A percentile compares a stretch with the other conserved stretches of the same genome.
Conservation (phyloP, 495 filamentous ascomycete genomes). For the Terfezia boudieri region DNA sequence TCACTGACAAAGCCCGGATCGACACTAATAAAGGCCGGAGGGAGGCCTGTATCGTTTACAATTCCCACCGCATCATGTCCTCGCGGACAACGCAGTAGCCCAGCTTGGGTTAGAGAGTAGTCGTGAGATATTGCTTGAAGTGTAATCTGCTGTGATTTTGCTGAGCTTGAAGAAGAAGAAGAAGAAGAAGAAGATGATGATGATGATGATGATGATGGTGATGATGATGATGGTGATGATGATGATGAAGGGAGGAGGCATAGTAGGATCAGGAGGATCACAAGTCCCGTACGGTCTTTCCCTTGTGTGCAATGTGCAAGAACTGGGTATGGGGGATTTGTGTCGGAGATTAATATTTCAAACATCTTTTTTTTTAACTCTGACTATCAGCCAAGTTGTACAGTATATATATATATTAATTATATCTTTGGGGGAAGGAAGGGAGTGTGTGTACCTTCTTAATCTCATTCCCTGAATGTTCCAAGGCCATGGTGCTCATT, state of each 20-base stretch:
- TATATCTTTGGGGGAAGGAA: too few species aligned
- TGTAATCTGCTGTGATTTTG: too few species aligned
- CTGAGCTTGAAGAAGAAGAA: too few species aligned
- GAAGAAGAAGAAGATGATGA: not conserved
- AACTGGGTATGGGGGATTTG: slow-evolving; percentile 28
- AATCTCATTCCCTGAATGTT: slow-evolving; percentile 40
- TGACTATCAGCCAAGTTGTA: not conserved
- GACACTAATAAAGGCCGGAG: not conserved
- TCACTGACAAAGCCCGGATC: not conserved
- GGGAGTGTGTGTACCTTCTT: slow-evolving; percentile 24
- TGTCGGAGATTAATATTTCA: slow-evolving; percentile 24
- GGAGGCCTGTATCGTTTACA: slow-evolving; percentile 5
- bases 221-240: too few species aligned
- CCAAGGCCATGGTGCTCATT: slow-evolving; percentile 40
- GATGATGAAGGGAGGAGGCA: slow-evolving; percentile 29
- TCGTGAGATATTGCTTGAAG: slow-evolving; percentile 36
- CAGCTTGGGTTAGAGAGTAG: slow-evolving; percentile 38
- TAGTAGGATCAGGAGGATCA: slow-evolving; percentile 41
- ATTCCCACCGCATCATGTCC: slow-evolving; percentile 45
- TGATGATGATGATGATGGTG: too few species aligned
- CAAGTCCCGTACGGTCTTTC: slow-evolving; percentile 64
- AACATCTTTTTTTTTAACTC: slow-evolving; percentile 20
- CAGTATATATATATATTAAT: too few species aligned
- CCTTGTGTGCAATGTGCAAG: slow-evolving; percentile 72
- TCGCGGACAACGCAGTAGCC: slow-evolving; percentile 38